Conservation (phyloP, 139 green algal genomes). For the Chlorella sp. region DNA sequence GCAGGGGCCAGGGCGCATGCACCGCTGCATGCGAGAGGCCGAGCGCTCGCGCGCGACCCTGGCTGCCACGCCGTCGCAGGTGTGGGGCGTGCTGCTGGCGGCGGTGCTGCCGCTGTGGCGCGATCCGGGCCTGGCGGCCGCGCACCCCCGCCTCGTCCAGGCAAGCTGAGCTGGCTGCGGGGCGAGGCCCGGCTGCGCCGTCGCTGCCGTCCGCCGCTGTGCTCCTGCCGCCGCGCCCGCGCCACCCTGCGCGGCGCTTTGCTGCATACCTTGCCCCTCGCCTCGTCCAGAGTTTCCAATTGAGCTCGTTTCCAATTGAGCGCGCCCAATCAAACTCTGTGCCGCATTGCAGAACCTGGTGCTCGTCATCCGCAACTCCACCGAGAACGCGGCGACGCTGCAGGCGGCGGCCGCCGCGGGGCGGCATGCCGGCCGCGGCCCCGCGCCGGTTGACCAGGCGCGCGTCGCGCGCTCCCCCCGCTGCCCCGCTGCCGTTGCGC, state of each 20-base stretch:
- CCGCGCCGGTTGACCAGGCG: too few relatives aligned
- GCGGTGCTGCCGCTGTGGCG: conserved; percentile 81
- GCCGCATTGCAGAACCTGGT: conserved; percentile 47
- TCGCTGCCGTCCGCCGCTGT: too few relatives aligned
- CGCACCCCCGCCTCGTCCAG: conserved; percentile 24
- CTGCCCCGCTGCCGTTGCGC: too few relatives aligned
- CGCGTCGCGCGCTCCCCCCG: conserved; percentile 46
- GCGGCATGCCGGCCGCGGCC: neutral
- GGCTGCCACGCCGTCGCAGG: neutral
- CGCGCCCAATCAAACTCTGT: too few relatives aligned
- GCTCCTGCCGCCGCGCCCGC: neutral
- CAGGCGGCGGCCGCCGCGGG: conserved; percentile 14
- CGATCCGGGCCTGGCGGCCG: conserved; percentile 39
- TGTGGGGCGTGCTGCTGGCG: conserved; percentile 58
- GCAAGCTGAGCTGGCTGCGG: too few relatives aligned
- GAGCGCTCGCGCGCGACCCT: too few relatives aligned
- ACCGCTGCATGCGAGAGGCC: too few relatives aligned
- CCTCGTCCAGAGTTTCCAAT: too few relatives aligned
- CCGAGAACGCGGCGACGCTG: conserved; percentile 36
- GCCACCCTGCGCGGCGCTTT: neutral
- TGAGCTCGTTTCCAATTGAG: too few relatives aligned
- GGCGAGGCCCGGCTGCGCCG: too few relatives aligned
- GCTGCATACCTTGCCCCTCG: neutral
- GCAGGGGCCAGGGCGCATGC: too few relatives aligned
- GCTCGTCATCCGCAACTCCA: conserved; percentile 60